Evolutionary conservation across 805 yeast genomes (phyloP), one percentile per base, ranked within the genome.

Genomic region (Lachancea kluyveri): DNA sequence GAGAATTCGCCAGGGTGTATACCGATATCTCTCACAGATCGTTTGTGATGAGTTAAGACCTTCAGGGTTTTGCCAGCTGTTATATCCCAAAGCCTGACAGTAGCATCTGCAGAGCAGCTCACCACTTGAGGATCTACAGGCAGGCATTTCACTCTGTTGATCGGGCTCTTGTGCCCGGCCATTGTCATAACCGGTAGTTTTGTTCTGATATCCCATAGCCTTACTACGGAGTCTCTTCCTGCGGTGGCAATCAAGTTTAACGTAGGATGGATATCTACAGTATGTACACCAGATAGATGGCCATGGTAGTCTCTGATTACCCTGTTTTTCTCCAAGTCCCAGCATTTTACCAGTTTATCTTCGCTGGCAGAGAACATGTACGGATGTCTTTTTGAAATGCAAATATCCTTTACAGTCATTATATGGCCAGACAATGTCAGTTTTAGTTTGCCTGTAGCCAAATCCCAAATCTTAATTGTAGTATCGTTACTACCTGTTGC

Each of bases 201-300:
- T 0, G 94, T 74, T 37, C 98, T 68, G 35, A 92, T 79, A 57
- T 92, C 99, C 99, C 99, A 92, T 4, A 87, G 80, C 33, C 94
- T 65, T 0, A 87, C 79, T 0, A 84, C 79, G 4, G 85, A 69
- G 55, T 92, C 99, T 37, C 95, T 64, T 13, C 96, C 94, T 4
- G 87, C 98, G 3, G 94, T 81, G 6, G 81, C 84, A 6, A 90
- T 60, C n/a, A 57, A 36, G 45, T 88, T 94, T 16, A 88, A 59
- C 3, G 86, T 84, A 0, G 97, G 97, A 53, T 90, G 97, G 10
- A 87, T 53, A 36, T 78, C 90, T 25, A 88, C 66, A 0, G 94
- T 68, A 49, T 85, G 86, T 2, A 92, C 84, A 4, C 95, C 94
- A 18, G 94, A 84, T 16, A 85, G 65, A 60, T 92, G 98, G 3